phyloP scores from a whole-genome alignment of 495 filamentous ascomycete species.

The Penicillium parvum region DNA sequence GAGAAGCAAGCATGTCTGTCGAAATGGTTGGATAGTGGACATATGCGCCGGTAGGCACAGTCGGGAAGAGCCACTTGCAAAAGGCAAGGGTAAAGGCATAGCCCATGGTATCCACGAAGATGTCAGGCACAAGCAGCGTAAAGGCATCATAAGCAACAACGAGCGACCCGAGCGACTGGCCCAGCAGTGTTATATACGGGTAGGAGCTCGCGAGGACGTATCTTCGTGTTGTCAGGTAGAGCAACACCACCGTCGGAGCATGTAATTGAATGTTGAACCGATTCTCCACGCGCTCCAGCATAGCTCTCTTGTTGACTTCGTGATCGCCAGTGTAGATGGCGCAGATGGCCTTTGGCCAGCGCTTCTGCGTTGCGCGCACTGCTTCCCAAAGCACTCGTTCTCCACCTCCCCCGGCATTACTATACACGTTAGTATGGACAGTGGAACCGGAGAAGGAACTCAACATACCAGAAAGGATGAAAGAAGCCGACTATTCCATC shows the following conservation, averaged over 20 bases:
- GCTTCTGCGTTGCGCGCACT: conserved; percentile 81
- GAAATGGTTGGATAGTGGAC: conserved; percentile 98
- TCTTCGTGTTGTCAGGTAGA: conserved; percentile 83
- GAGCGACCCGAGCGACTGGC: conserved; percentile 84
- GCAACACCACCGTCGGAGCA: conserved; percentile 74
- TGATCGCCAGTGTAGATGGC: conserved; percentile 94
- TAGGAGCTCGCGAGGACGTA: conserved; percentile 80
- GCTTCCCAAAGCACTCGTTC: conserved; percentile 97
- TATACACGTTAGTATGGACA: conserved; percentile 25
- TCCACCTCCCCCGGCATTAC: conserved; percentile 93
- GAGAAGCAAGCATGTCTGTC: conserved; percentile 90
- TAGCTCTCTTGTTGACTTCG: conserved; percentile 71
- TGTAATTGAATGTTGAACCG: conserved; percentile 93
- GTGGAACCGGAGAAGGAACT: neutral
- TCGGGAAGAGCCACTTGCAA: conserved; percentile 74
- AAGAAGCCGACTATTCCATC: conserved; percentile 90
- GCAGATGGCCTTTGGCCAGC: conserved; percentile 84
- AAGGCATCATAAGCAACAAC: conserved; percentile 92
- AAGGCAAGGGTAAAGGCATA: conserved; percentile 87
- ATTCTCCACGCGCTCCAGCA: conserved; percentile 73
- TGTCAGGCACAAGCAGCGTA: conserved; percentile 80
- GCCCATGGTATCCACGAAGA: conserved; percentile 97
- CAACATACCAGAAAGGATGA: conserved; percentile 82
- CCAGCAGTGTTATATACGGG: conserved; percentile 90
- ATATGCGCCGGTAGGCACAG: conserved; percentile 83